Evolutionary conservation across 306 rosid species (phyloP), one percentile per base, ranked within the genome.

Genomic region (Rubus idaeus): DNA sequence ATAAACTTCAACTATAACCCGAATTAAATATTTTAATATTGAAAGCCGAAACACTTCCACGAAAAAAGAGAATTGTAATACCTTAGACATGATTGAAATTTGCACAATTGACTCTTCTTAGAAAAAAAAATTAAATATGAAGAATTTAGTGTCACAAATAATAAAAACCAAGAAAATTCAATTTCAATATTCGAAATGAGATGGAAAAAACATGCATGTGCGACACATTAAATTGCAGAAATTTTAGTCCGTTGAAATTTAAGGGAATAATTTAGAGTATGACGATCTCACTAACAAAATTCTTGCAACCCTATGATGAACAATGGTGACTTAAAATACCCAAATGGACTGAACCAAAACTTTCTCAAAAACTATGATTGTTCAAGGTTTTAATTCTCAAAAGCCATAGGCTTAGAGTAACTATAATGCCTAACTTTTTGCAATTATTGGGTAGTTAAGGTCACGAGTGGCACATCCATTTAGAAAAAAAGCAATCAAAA

Each of bases 391-490:
- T 12, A 5, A 12, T 47, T 16, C 12, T 47, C 64, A 58, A 21
- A 57, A 57, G 63, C 37, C 6, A 23, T 20, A 3, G 39, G 39
- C 64, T 10, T 23, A 58, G 8, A 58, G 17, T 23, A 58, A 5
- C 39, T 21, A 10, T 10, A 58, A 35, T 35, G 21, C 45, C 21
- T 35, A 35, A 35, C 45, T 11, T 62, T 61, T 16, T 2, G 23
- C 47, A 17, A 64, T 64, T 37, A 64, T 64, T 65, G 70, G 46
- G 70, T 65, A 9, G 70, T n/a, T 39, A 40, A 39, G 70, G 44
- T 62, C 44, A 30, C 2, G 67, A 61, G 42, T 61, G 42, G n/a
- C 42, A 13, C 67, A 62, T 62, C 68, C 68, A 62, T 12, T 26
- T 62, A 14, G 68, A 35, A 62, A 61, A 57, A 21, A 30, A 30